Evolutionary conservation across 441 rosid species (phyloP).

Genomic region (Adansonia grandidieri): DNA sequence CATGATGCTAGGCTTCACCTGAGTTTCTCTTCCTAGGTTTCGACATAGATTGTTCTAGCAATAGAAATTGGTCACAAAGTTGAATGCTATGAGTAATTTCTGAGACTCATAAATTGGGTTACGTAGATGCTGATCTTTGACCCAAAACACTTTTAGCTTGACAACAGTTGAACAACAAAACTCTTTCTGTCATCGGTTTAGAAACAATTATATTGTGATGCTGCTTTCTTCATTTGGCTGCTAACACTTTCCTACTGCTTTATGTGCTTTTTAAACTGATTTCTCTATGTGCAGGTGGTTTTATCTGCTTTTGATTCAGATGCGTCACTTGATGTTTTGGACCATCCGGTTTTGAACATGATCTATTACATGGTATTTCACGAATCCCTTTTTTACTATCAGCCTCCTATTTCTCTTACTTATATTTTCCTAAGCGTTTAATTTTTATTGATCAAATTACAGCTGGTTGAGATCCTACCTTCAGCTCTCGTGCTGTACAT

Average conservation of each 20-base stretch:
- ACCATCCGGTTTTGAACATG: slow-evolving; percentile 69
- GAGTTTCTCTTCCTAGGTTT: slow-evolving; percentile 8
- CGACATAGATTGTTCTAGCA: background rate
- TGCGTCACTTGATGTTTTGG: slow-evolving; percentile 63
- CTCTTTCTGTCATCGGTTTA: background rate
- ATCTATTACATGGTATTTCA: slow-evolving; percentile 64
- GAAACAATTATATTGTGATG: background rate
- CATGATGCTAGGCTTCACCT: background rate
- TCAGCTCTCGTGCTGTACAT: slow-evolving; percentile 70
- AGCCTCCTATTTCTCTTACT: background rate
- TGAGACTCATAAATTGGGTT: background rate
- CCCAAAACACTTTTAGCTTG: background rate
- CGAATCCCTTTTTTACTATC: background rate
- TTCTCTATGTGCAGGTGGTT: slow-evolving; percentile 49
- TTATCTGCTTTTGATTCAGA: slow-evolving; percentile 63
- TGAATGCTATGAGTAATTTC: background rate
- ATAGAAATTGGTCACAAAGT: background rate
- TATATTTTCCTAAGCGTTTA: slow-evolving; percentile 7
- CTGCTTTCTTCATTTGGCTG: slow-evolving; percentile 9
- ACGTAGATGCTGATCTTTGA: background rate
- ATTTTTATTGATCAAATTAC: slow-evolving; percentile 28
- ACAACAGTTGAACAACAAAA: background rate
- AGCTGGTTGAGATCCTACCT: slow-evolving; percentile 81
- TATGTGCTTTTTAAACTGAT: slow-evolving; percentile 31
- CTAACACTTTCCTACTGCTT: background rate